Evolutionary conservation across 805 yeast species (phyloP), one percentile per base, ranked within the genome.

Genomic region (Hyphopichia homilentoma): DNA sequence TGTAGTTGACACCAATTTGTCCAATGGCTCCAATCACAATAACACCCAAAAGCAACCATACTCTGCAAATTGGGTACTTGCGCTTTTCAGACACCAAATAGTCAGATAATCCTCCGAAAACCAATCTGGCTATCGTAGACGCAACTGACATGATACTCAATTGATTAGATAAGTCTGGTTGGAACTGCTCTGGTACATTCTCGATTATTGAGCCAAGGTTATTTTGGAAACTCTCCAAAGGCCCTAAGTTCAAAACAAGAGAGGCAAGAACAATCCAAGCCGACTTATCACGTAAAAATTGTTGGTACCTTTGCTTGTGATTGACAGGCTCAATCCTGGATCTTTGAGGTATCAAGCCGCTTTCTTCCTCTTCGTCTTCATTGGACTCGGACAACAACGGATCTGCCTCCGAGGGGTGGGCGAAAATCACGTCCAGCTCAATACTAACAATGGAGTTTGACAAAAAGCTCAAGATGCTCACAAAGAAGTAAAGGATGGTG

Each of bases 221-320:
- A 34, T 87, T 84, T 41, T 85, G 77, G 54, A 76, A 87, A 69
- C 86, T 77, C 48, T 89, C 97, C 35, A 85, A 62, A 0, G 96
- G 90, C 0, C 97, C 97, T 17, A 85, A 59, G 21, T 80, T 70
- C 28, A 86, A 57, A 17, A 88, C 65, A 33, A 88, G 68, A 7
- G 87, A 72, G 3, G 71, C 38, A 16, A 84, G 65, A n/a, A 86
- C 57, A 2, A 81, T 38, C 67, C 85, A 80, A 28, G 86, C 75
- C 1, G 81, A 68, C 15, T 66, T 65, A 45, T 82, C 87, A 19
- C 57, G 54, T 28, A 81, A 52, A 42, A 70, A 70, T 18, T 39
- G 44, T 2, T 52, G 34, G 40, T 59, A 66, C 13, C 67, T 43
- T 18, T 49, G 47, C 29, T 52, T 54, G 39, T 65, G 70, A 27